Percentiles rank a stretch among this genome's conserved stretches.
Evolutionary conservation across 1,284 basidiomycete genomes (phyloP).

Genomic region (Rhodotorula sp.): DNA sequence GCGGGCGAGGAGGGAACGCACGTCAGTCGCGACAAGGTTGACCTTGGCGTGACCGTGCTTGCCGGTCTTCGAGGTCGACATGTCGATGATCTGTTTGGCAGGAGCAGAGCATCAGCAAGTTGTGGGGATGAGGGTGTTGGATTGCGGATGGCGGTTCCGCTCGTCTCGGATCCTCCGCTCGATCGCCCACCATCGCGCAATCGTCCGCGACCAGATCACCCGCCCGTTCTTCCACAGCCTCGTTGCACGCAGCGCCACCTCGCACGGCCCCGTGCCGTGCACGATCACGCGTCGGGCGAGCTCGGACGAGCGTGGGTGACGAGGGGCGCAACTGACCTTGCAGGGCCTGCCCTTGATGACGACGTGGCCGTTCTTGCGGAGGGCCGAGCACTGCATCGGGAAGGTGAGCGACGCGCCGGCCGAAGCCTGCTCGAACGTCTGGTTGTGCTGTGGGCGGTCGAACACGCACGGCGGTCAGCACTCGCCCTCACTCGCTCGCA

Average conservation of each 20-base stretch:
- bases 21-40: conserved; percentile 94
- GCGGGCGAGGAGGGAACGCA: conserved; percentile 55
- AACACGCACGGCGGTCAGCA: conserved; percentile 46
- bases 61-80: conserved; percentile 99
- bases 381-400: conserved; percentile 78
- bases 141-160: no score
- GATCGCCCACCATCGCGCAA: no score
- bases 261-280: no score
- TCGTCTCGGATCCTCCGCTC: neutral
- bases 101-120: neutral
- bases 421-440: conserved; percentile 77
- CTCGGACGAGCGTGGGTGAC: neutral
- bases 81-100: conserved; percentile 71
- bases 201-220: no score
- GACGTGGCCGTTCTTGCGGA: conserved; percentile 88
- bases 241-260: neutral
- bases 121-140: neutral
- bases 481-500: neutral
- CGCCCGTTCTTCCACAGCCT: neutral
- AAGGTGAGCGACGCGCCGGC: conserved; percentile 85
- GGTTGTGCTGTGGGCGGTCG: conserved; percentile 68
- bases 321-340: conserved; percentile 60
- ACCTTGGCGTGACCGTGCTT: conserved; percentile 99
- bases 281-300: neutral
- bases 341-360: conserved; percentile 97